A percentile compares a stretch with the other conserved stretches of the same genome.
phyloP scores from a whole-genome alignment of 805 yeast genomes.

The Starmerella davenportii region DNA sequence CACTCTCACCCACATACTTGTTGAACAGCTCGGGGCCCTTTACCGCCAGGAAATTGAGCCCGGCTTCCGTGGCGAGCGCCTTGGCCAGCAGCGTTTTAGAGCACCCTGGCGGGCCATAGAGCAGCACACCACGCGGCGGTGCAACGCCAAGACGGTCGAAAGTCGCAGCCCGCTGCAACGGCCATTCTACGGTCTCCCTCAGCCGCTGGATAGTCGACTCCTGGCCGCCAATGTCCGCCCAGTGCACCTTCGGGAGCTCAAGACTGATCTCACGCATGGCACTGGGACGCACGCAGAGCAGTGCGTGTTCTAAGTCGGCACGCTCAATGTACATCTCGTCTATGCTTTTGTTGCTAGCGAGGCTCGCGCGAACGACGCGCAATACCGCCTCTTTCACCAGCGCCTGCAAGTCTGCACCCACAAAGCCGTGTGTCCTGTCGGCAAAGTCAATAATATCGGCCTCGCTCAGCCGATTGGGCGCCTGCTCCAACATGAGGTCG shows the following conservation, averaged over 20 bases:
- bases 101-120: conserved; percentile 98
- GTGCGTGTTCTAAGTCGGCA: conserved; percentile 50
- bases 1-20: conserved; percentile 92
- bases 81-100: conserved; percentile 90
- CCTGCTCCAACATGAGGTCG: conserved; percentile 37
- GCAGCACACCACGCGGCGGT: conserved; percentile 82
- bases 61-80: conserved; percentile 89
- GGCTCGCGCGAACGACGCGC: conserved; percentile 53
- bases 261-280: conserved; percentile 92
- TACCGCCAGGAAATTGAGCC: conserved; percentile 80
- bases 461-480: conserved; percentile 37
- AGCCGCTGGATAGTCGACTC: conserved; percentile 61
- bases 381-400: conserved; percentile 75
- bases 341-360: conserved; percentile 18
- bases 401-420: conserved; percentile 88
- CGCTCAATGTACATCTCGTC: conserved; percentile 31
- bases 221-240: conserved; percentile 96
- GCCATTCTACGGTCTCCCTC: conserved; percentile 80
- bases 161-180: conserved; percentile 63
- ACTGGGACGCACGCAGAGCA: conserved; percentile 73
- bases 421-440: conserved; percentile 81
- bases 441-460: conserved; percentile 50
- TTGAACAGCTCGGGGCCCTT: conserved; percentile 94
- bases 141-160: conserved; percentile 61
- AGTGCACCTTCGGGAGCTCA: conserved; percentile 83